Percentiles rank a stretch among this genome's conserved stretches.
These are phyloP conservation scores for Crithidia bombi DNA, from an alignment of 208 protist genomes.

Conservation along the genomic window DNA sequence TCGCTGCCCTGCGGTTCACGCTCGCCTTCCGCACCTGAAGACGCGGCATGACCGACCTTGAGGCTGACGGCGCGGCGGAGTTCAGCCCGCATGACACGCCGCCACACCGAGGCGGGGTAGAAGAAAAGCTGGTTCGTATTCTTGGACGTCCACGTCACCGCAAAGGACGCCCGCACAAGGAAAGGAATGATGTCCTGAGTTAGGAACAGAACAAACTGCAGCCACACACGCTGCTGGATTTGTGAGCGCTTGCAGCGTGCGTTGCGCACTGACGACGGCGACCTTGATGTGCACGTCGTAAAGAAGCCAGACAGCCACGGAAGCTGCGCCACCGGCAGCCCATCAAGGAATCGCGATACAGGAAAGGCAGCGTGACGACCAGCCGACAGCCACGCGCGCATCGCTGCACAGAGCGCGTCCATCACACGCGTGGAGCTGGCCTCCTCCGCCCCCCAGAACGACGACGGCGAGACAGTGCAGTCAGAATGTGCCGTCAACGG, in stretches of 20 bases:
- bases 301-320: slow-evolving; percentile 72
- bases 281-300: slow-evolving; percentile 16
- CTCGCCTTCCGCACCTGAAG: neutral
- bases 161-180: slow-evolving; percentile 53
- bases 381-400: slow-evolving; percentile 54
- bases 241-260: slow-evolving; percentile 48
- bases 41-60: neutral
- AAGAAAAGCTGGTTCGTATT: slow-evolving; percentile 54
- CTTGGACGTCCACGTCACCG: slow-evolving; percentile 67
- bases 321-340: slow-evolving; percentile 54
- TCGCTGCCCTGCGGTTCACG: no score
- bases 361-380: slow-evolving; percentile 51
- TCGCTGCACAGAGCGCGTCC: slow-evolving; percentile 30
- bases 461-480: neutral
- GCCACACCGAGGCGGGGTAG: slow-evolving; percentile 58
- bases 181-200: slow-evolving; percentile 73
- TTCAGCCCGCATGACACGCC: slow-evolving; percentile 47
- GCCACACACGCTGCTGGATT: slow-evolving; percentile 67
- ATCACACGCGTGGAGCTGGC: slow-evolving; percentile 27
- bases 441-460: slow-evolving; percentile 52
- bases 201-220: slow-evolving; percentile 74
- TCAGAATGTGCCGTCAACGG: neutral
- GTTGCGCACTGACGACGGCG: slow-evolving; percentile 13
- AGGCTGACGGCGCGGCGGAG: slow-evolving; percentile 24
- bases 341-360: slow-evolving; percentile 55